Evolutionary conservation across 805 yeast species (phyloP).

Genomic region (Candida sakaeoensis): DNA sequence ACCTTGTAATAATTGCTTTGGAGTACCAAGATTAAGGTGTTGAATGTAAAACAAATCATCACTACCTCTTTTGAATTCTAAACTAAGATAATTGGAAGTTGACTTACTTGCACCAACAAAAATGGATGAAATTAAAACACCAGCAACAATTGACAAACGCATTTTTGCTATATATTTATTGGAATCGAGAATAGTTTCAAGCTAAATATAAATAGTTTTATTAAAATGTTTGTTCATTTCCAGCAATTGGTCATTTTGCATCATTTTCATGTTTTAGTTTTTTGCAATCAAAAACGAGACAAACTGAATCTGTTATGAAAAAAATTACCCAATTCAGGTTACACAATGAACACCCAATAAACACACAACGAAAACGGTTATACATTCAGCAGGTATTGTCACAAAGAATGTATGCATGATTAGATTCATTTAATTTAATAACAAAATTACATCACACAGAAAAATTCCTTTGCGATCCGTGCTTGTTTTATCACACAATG

Average conservation of each 20-base stretch:
- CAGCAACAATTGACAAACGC: neutral
- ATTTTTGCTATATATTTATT: no score
- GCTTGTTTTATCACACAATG: no score
- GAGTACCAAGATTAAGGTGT: constrained; percentile 13
- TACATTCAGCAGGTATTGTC: neutral
- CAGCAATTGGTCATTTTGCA: neutral
- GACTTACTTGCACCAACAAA: neutral
- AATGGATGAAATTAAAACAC: neutral
- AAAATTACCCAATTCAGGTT: constrained; percentile 3
- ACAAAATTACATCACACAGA: neutral
- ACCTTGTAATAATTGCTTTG: constrained; percentile 9
- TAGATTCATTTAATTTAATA: neutral
- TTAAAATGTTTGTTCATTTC: neutral
- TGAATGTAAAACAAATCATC: constrained; percentile 12
- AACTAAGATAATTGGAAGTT: constrained; percentile 1
- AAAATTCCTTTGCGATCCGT: no score
- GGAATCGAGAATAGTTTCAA: no score
- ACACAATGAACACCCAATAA: neutral
- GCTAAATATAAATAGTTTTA: neutral
- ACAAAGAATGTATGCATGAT: neutral
- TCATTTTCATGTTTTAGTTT: neutral
- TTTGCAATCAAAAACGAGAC: constrained; percentile 4
- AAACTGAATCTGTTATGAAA: neutral
- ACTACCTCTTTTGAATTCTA: constrained; percentile 3
- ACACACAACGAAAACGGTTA: neutral